Percentiles rank a stretch among this genome's conserved stretches.
Evolutionary conservation across 441 rosid genomes (phyloP).

Genomic region (Arabidopsis hybrid): DNA sequence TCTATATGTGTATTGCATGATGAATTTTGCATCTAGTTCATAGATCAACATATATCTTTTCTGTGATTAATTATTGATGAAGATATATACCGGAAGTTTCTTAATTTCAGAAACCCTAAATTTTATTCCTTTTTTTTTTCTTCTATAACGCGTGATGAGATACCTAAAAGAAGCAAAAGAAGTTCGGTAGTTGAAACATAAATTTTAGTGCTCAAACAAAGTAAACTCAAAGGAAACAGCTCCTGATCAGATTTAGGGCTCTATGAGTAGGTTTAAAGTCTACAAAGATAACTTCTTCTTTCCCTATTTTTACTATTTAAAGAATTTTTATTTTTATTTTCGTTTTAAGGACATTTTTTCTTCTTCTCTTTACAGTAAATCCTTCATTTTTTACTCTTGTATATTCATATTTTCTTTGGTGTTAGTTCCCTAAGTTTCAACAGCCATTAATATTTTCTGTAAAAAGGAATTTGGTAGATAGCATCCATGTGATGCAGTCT

Average conservation of each 20-base stretch:
- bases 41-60: constrained; percentile 20
- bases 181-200: constrained; percentile 39
- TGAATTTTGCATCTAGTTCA: constrained; percentile 18
- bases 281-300: constrained; percentile 20
- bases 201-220: constrained; percentile 42
- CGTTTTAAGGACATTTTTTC: not conserved
- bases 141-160: constrained; percentile 16
- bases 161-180: constrained; percentile 40
- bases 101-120: constrained; percentile 44
- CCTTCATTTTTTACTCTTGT: constrained; percentile 13
- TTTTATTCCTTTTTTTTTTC: not conserved
- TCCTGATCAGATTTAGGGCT: constrained; percentile 44
- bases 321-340: not conserved
- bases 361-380: not conserved
- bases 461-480: constrained; percentile 33
- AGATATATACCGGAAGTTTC: constrained; percentile 21
- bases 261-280: constrained; percentile 35
- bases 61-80: constrained; percentile 4
- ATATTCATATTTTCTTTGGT: constrained; percentile 2
- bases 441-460: constrained; percentile 29
- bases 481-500: constrained; percentile 33
- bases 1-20: constrained; percentile 25
- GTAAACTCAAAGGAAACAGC: constrained; percentile 40
- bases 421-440: constrained; percentile 18
- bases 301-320: constrained; percentile 21